These are phyloP conservation scores for Aspergillus cristatus DNA, from an alignment of 495 filamentous ascomycete species.

Conservation along the genomic window DNA sequence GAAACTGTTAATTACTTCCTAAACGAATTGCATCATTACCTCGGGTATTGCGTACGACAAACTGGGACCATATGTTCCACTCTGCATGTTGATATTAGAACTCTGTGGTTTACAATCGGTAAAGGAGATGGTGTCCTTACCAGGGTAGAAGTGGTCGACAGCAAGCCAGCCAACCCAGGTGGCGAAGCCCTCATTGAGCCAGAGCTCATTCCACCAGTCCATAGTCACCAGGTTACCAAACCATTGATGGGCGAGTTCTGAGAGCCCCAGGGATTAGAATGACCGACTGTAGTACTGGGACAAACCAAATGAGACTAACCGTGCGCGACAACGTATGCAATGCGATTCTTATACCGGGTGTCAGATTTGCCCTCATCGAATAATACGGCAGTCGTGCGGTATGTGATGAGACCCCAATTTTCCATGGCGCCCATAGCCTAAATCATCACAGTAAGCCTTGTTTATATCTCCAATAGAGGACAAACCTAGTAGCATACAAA, in stretches of 20 bases:
- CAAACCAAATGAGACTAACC: conserved; percentile 17
- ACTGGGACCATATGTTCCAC: conserved; percentile 93
- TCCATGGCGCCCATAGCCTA: conserved; percentile 65
- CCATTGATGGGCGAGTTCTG: conserved; percentile 95
- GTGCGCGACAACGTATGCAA: conserved; percentile 91
- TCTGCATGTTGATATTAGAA: conserved; percentile 35
- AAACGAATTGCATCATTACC: conserved; percentile 28
- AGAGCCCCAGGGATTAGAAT: conserved; percentile 2
- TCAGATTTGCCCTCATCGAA: conserved; percentile 90
- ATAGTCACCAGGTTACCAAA: conserved; percentile 86
- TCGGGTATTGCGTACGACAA: conserved; percentile 62
- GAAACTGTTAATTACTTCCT: conserved; percentile 26
- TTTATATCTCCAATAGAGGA: not conserved
- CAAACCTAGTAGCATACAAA: conserved; percentile 51
- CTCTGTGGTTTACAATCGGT: not conserved
- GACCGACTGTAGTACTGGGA: conserved; percentile 2
- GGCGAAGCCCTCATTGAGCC: conserved; percentile 95
- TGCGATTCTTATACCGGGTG: conserved; percentile 74
- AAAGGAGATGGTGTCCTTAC: conserved; percentile 22
- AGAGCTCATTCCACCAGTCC: conserved; percentile 89
- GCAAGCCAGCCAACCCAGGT: conserved; percentile 98
- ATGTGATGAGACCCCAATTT: conserved; percentile 95
- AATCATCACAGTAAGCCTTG: conserved; percentile 22
- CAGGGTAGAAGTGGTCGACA: conserved; percentile 79
- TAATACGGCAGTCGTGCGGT: conserved; percentile 84